A percentile compares a stretch with the other conserved stretches of the same genome.
phyloP scores from a whole-genome alignment of 164 flowering plant species.

The Dillenia turbinata region DNA sequence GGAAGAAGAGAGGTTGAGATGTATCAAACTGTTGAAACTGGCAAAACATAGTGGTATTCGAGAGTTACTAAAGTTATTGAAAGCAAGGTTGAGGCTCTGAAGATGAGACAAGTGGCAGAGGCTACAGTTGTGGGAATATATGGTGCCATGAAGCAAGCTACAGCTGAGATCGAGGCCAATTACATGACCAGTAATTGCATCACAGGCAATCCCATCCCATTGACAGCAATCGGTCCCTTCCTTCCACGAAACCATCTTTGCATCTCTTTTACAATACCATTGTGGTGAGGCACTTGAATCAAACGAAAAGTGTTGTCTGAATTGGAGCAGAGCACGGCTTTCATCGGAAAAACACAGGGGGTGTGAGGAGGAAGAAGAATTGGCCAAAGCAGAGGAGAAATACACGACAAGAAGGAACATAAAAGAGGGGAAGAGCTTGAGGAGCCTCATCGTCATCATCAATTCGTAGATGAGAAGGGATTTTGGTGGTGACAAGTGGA shows the following conservation, averaged over 20 bases:
- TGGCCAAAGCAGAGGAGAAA: too few species aligned
- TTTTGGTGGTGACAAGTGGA: too few species aligned
- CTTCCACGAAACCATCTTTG: slow-evolving; percentile 5
- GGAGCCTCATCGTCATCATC: too few species aligned
- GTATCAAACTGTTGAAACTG: slow-evolving; percentile 1
- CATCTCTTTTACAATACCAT: too few species aligned
- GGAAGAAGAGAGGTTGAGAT: slow-evolving; percentile 11
- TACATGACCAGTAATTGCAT: slow-evolving; percentile 4
- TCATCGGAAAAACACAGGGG: too few species aligned
- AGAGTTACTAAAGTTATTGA: background rate
- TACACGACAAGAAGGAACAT: too few species aligned
- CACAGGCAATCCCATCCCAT: slow-evolving; percentile 18
- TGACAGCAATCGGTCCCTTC: slow-evolving; percentile 2
- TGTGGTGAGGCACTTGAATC: too few species aligned
- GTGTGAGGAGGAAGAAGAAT: too few species aligned
- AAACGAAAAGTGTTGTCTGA: too few species aligned
- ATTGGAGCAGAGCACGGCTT: too few species aligned
- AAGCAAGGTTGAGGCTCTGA: slow-evolving; percentile 6
- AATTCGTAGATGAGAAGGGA: too few species aligned
- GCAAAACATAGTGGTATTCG: slow-evolving; percentile 4
- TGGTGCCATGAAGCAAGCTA: slow-evolving; percentile 1
- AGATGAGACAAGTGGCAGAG: slow-evolving; percentile 13
- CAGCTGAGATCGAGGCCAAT: slow-evolving; percentile 14
- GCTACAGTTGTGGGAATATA: slow-evolving; percentile 7
- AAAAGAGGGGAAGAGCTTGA: too few species aligned